A percentile compares a stretch with the other conserved stretches of the same genome.
These are phyloP conservation scores for Vitis amurensis DNA, from an alignment of 164 flowering plant species.

Conservation along the genomic window DNA sequence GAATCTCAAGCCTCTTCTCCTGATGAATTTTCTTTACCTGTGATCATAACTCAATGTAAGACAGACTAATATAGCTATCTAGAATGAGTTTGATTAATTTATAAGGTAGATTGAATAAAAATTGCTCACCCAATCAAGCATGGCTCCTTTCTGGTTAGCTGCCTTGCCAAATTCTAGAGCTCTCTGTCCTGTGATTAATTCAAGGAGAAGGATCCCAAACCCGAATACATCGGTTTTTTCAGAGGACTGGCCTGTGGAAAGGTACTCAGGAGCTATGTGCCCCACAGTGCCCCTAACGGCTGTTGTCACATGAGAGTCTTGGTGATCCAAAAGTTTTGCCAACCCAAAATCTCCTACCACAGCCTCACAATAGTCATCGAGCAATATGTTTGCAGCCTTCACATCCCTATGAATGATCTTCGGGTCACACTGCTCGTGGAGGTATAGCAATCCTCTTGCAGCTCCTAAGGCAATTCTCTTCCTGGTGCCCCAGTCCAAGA, in stretches of 20 bases:
- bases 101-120: too few species aligned
- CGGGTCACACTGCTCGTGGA: slow-evolving; percentile 95
- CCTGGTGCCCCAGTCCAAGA: slow-evolving; percentile 76
- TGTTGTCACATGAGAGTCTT: slow-evolving; percentile 90
- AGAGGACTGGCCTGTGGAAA: slow-evolving; percentile 93
- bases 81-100: neutral
- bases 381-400: slow-evolving; percentile 88
- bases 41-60: slow-evolving; percentile 1
- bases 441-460: slow-evolving; percentile 77
- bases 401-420: slow-evolving; percentile 92
- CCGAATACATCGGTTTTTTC: slow-evolving; percentile 96
- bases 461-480: slow-evolving; percentile 88
- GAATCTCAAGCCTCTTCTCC: slow-evolving; percentile 73
- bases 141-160: slow-evolving; percentile 81
- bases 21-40: slow-evolving; percentile 84
- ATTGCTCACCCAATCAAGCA: slow-evolving; percentile 85
- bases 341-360: slow-evolving; percentile 94
- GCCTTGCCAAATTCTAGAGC: slow-evolving; percentile 90
- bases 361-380: slow-evolving; percentile 85
- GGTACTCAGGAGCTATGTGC: slow-evolving; percentile 95
- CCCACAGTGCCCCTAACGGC: slow-evolving; percentile 96
- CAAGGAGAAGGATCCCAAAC: slow-evolving; percentile 92
- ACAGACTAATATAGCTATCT: neutral
- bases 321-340: slow-evolving; percentile 92
- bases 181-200: slow-evolving; percentile 82